A percentile compares a stretch with the other conserved stretches of the same genome.
phyloP scores from a whole-genome alignment of 305 asterid genomes.

The Fraxinus xanthoxyloides region DNA sequence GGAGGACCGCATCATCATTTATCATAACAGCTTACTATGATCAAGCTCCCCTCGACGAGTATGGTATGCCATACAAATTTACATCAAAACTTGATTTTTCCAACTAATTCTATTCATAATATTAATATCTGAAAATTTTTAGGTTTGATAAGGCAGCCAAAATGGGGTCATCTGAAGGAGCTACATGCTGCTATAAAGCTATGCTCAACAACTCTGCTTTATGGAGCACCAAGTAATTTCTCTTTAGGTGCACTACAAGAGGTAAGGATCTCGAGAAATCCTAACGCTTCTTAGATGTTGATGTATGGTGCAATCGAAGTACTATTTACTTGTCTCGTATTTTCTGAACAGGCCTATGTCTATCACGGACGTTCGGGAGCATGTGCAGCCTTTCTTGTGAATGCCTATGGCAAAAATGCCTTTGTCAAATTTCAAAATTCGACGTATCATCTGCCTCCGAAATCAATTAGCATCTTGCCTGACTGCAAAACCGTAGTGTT shows the following conservation, averaged over 20 bases:
- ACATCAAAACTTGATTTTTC: not conserved
- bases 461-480: constrained; percentile 78
- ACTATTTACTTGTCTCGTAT: not conserved
- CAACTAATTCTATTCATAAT: not conserved
- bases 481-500: constrained; percentile 65
- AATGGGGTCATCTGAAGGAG: constrained; percentile 77
- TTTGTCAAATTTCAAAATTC: constrained; percentile 46
- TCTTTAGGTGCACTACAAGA: constrained; percentile 61
- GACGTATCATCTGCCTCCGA: constrained; percentile 46
- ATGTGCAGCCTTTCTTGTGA: constrained; percentile 87
- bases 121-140: not conserved
- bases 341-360: constrained; percentile 52
- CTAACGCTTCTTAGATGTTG: not conserved
- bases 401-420: constrained; percentile 32
- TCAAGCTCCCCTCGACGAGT: constrained; percentile 88
- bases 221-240: constrained; percentile 36
- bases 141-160: constrained; percentile 83
- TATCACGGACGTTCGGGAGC: constrained; percentile 36
- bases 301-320: not conserved
- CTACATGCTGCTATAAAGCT: constrained; percentile 64
- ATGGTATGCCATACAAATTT: constrained; percentile 43
- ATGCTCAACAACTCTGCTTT: constrained; percentile 52
- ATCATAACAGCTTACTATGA: constrained; percentile 70
- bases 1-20: constrained; percentile 56
- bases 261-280: constrained; percentile 37